Conservation (phyloP, 2,329 filamentous ascomycete genomes). For the Aspergillaceae sp. region DNA sequence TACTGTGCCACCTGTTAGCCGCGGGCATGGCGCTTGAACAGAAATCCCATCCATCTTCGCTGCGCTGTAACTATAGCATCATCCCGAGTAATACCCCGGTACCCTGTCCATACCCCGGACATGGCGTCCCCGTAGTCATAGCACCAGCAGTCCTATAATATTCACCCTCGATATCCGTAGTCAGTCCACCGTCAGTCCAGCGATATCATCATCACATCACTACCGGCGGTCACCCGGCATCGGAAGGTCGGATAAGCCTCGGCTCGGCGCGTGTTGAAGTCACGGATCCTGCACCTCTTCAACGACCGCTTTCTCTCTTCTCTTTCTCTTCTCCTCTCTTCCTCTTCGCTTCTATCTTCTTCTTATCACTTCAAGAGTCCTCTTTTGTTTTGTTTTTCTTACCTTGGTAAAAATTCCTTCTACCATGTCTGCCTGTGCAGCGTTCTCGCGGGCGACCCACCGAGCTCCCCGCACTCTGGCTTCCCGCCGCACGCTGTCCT, state of each 20-base stretch:
- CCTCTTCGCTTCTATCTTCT: constrained; percentile 2
- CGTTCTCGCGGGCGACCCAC: constrained; percentile 35
- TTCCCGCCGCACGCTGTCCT: constrained; percentile 34
- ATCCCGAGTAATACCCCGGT: too few relatives aligned
- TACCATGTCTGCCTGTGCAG: constrained; percentile 34
- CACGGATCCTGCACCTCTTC: constrained; percentile 1
- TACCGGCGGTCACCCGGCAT: not conserved
- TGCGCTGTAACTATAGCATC: too few relatives aligned
- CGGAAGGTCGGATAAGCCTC: constrained; percentile 4
- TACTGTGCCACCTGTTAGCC: too few relatives aligned
- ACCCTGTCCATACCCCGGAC: too few relatives aligned
- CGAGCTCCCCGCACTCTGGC: constrained; percentile 37
- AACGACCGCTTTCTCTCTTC: not conserved
- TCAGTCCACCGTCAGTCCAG: too few relatives aligned
- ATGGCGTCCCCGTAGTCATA: too few relatives aligned
- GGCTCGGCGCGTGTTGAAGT: constrained; percentile 1
- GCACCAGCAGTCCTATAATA: too few relatives aligned
- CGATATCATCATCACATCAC: not conserved
- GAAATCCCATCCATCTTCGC: too few relatives aligned
- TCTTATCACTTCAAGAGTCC: constrained; percentile 1
- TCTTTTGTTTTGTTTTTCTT: constrained; percentile 4
- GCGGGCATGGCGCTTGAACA: too few relatives aligned
- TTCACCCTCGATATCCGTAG: too few relatives aligned
- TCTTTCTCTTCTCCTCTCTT: not conserved
- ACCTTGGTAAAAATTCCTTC: too few relatives aligned